These are phyloP conservation scores for Fusarium tjaetaba DNA, from an alignment of 2,329 filamentous ascomycete genomes.

Conservation along the genomic window DNA sequence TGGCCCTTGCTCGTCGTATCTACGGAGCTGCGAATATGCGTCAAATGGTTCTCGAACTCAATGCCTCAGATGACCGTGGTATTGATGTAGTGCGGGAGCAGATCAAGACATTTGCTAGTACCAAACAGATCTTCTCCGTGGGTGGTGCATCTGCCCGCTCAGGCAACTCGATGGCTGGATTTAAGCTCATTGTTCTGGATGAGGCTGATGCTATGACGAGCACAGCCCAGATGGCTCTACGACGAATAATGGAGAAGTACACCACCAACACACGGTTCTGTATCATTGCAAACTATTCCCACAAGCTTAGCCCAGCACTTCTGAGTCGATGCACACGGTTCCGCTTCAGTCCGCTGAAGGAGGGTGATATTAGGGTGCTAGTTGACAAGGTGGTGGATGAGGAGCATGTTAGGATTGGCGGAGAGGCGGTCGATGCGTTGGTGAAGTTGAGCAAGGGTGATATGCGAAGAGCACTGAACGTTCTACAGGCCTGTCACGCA, in stretches of 20 bases:
- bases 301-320: slow-evolving; percentile 93
- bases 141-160: slow-evolving; percentile 63
- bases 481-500: slow-evolving; percentile 95
- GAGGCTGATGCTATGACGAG: slow-evolving; percentile 99
- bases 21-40: slow-evolving; percentile 93
- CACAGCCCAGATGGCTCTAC: slow-evolving; percentile 95
- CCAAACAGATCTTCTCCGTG: slow-evolving; percentile 91
- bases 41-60: slow-evolving; percentile 98
- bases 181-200: slow-evolving; percentile 96
- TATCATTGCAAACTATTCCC: slow-evolving; percentile 98
- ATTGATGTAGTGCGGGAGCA: slow-evolving; percentile 98
- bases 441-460: slow-evolving; percentile 92
- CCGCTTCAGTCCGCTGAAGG: slow-evolving; percentile 92
- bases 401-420: slow-evolving; percentile 84
- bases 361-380: slow-evolving; percentile 82
- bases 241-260: slow-evolving; percentile 99
- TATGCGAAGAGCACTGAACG: slow-evolving; percentile 94
- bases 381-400: slow-evolving; percentile 92
- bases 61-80: slow-evolving; percentile 95
- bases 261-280: slow-evolving; percentile 98
- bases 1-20: slow-evolving; percentile 91
- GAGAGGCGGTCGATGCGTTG: slow-evolving; percentile 82
- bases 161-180: slow-evolving; percentile 70
- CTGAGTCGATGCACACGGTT: slow-evolving; percentile 95
- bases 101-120: slow-evolving; percentile 99